Evolutionary conservation across 2,329 filamentous ascomycete genomes (phyloP).

Genomic region (Thielaviopsis punctulata): DNA sequence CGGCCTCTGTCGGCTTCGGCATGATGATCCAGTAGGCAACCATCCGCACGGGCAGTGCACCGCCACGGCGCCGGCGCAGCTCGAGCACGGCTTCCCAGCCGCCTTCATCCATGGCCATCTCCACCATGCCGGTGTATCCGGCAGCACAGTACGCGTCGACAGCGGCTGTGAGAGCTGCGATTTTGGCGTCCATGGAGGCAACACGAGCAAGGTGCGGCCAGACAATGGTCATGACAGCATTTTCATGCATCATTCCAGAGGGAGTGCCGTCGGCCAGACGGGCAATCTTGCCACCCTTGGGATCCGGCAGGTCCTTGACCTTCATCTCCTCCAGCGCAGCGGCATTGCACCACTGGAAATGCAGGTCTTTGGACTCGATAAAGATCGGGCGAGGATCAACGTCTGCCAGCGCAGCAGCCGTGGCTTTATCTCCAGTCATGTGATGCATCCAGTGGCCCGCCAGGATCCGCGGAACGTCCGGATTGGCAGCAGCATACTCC

Average conservation of each 20-base stretch:
- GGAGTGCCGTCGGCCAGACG: constrained; percentile 29
- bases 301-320: constrained; percentile 26
- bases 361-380: constrained; percentile 38
- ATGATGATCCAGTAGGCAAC: constrained; percentile 41
- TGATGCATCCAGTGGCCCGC: constrained; percentile 40
- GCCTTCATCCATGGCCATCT: constrained; percentile 45
- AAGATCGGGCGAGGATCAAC: constrained; percentile 37
- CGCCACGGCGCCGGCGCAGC: constrained; percentile 22
- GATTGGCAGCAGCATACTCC: constrained; percentile 28
- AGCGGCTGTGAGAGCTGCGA: constrained; percentile 29
- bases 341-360: constrained; percentile 39
- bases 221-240: constrained; percentile 32
- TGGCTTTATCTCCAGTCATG: constrained; percentile 28
- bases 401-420: constrained; percentile 29
- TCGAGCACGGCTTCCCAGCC: constrained; percentile 33
- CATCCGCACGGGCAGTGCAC: constrained; percentile 26
- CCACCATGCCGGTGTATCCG: constrained; percentile 37
- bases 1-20: constrained; percentile 25
- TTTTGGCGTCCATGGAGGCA: constrained; percentile 29
- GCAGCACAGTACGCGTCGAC: constrained; percentile 31
- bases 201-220: constrained; percentile 37
- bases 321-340: constrained; percentile 32
- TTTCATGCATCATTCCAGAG: constrained; percentile 34
- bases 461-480: constrained; percentile 30
- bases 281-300: constrained; percentile 34